Evolutionary conservation across 257 asterid genomes (phyloP).

Genomic region (Perilla frutescens): DNA sequence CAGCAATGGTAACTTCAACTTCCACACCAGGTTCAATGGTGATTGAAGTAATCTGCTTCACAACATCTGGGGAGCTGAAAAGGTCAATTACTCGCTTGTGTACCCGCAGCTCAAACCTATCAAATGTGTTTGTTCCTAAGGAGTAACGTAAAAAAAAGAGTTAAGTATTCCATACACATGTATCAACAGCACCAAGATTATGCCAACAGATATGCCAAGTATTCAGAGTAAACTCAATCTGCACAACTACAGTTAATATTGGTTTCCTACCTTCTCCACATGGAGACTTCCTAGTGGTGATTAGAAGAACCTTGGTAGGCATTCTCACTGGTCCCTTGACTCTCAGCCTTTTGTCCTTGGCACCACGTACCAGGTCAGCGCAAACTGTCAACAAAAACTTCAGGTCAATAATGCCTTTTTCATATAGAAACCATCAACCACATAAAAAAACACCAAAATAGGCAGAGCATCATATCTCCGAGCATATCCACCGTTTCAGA

Average conservation of each 20-base stretch:
- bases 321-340: constrained; percentile 88
- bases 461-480: not conserved
- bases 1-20: constrained; percentile 71
- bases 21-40: constrained; percentile 69
- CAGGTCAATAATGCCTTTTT: constrained; percentile 14
- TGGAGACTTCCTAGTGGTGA: constrained; percentile 84
- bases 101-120: constrained; percentile 59
- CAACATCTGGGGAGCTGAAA: constrained; percentile 70
- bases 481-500: not conserved
- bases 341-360: constrained; percentile 78
- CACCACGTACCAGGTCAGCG: constrained; percentile 80
- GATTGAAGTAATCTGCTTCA: constrained; percentile 73
- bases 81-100: constrained; percentile 72
- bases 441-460: not conserved
- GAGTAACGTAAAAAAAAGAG: not conserved
- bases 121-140: constrained; percentile 57
- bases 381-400: constrained; percentile 49
- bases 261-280: constrained; percentile 76
- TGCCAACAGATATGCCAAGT: not conserved
- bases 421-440: not conserved
- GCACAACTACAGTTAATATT: not conserved
- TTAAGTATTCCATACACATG: not conserved
- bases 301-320: constrained; percentile 78
- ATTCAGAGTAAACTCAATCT: not conserved
- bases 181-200: not conserved